These are phyloP conservation scores for Ogataea chonburiensis DNA, from an alignment of 805 yeast species.

Conservation along the genomic window DNA sequence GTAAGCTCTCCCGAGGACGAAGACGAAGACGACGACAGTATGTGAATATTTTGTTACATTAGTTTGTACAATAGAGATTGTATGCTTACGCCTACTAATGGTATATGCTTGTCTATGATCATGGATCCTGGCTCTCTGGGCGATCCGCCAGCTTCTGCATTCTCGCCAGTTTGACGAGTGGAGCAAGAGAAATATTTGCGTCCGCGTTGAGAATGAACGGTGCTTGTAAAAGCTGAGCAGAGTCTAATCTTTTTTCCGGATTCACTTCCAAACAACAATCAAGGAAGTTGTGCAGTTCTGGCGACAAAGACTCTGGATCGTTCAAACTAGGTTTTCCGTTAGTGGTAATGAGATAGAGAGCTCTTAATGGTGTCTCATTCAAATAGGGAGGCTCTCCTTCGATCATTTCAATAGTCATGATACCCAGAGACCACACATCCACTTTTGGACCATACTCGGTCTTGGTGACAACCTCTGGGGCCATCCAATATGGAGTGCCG, in stretches of 20 bases:
- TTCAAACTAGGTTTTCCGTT: conserved; percentile 79
- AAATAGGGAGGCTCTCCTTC: conserved; percentile 84
- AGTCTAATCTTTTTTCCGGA: conserved; percentile 76
- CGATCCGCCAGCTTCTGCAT: conserved; percentile 51
- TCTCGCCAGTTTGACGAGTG: conserved; percentile 71
- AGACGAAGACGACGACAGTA: conserved; percentile 20
- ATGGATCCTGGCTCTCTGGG: conserved; percentile 24
- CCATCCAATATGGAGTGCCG: conserved; percentile 91
- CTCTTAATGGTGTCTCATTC: conserved; percentile 76
- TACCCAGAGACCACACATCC: conserved; percentile 81
- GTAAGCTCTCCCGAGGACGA: conserved; percentile 28
- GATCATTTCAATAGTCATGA: conserved; percentile 85
- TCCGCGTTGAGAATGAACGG: conserved; percentile 64
- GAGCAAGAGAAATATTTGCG: conserved; percentile 60
- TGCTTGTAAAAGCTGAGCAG: conserved; percentile 67
- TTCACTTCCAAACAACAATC: conserved; percentile 79
- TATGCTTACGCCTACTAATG: conserved; percentile 10
- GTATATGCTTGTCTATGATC: conserved; percentile 4
- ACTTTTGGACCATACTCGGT: conserved; percentile 81
- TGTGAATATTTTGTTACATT: conserved; percentile 6
- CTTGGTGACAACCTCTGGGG: conserved; percentile 80
- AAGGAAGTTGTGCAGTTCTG: conserved; percentile 65
- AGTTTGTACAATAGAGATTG: conserved; percentile 13
- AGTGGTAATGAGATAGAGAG: conserved; percentile 72
- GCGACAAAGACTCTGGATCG: conserved; percentile 69